Base-by-base conservation (phyloP, 768 basidiomycete genomes). In the Gymnopilus dilepis region DNA sequence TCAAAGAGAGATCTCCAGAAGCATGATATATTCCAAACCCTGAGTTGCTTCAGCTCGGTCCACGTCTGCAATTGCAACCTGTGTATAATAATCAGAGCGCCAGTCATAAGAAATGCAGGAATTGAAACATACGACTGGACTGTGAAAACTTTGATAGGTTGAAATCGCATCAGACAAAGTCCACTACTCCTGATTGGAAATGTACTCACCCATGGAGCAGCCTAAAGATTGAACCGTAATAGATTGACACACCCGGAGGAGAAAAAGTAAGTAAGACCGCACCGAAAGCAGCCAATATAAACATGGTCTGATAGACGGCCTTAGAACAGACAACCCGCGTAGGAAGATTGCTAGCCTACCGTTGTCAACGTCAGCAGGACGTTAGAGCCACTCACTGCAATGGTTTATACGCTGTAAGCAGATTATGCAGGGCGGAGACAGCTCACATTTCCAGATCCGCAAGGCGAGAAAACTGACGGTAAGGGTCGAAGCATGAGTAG, bases 261-360 rank as follows among this genome's bases (percentile, higher is more conserved):
- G 6, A 24, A 48, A 48, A 22, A 30, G 45, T 6, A 34, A 34
- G 33, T 33, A 8, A 42, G 8, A 58, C 71, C 75, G 30, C 56
- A 83, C 85, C 82, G 62, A 86, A 84, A 68, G 82, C 82, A 19
- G 79, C 81, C 19, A 84, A 60, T 6, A 85, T 79, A 38, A 86
- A 68, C 12, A 74, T 64, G 19, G 70, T 69, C 84, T 84, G 54
- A 21, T 6, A 34, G 41, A 22, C 22, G 24, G 26, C 22, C 28
- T 33, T 43, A 11, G 52, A 19, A 41, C 12, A 42, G n/a, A n/a
- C n/a, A n/a, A n/a, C n/a, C n/a, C n/a, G n/a, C n/a, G n/a, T n/a
- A n/a, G n/a, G 55, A 26, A 40, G 9, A 33, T 28, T n/a, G 30
- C n/a, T 2, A 71, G 33, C 80, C 65, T 66, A 85, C 85, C 50